Base-by-base conservation (phyloP, 768 basidiomycete species). In the Lyophyllum decastes region DNA sequence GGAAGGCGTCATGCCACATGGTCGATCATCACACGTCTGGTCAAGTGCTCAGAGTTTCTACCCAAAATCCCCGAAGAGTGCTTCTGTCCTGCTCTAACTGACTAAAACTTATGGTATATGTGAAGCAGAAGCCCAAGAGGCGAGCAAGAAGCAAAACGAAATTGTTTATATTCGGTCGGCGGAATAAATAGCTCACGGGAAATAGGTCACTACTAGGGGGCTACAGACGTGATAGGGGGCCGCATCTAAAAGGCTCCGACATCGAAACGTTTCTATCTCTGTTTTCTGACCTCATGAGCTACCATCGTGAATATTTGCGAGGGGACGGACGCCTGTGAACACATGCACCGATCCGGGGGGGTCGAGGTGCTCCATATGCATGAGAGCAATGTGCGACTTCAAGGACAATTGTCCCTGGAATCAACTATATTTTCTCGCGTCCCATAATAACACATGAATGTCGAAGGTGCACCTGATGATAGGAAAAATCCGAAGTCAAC, bases 21-120 rank as follows among this genome's bases (percentile, higher is more conserved):
- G 38, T 12, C 47, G 12, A 17, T 17, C 4, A 62, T 59, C 61
- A 62, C 61, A 62, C 51, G 61, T 17, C 16, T 44, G 24, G 49
- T 59, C 54, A 57, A 54, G 47, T 57, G 58, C 21, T 49, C 55
- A 57, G 16, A 43, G 17, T 19, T 57, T 25, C 49, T 27, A 9
- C 35, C 35, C 47, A 43, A 52, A 21, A 21, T 45, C 35, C 49
- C 49, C 49, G 43, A 38, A 19, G 27, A 11, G 33, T 34, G 43
- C 49, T 52, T 44, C 46, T 49, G 19, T 11, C 14, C 27, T 25
- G 17, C 16, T 16, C 14, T 7, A 21, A 25, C 16, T 47, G 54
- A 7, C 12, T 45, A 33, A 22, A 19, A 54, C 26, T 8, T 21
- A 22, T 21, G 30, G 21, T 22, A 19, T 49, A 2, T n/a, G 8